Evolutionary conservation across 352 stramenopile genomes (phyloP), one percentile per base, ranked within the genome.

Genomic region (Globisporangium iwayamae): DNA sequence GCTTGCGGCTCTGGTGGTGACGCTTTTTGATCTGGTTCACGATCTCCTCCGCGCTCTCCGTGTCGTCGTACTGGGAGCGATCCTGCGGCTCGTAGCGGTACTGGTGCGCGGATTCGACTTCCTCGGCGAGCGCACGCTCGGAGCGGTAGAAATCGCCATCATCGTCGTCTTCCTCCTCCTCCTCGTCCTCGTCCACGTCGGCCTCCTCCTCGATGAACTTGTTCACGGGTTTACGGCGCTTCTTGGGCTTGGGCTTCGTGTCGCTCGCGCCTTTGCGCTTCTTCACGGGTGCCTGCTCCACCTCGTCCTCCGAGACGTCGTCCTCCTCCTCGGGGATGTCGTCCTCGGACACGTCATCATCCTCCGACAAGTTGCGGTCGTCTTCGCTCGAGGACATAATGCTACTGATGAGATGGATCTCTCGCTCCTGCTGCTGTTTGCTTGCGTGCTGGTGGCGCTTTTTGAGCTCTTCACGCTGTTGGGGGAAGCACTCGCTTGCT

Each of bases 121-220:
- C 83, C 65, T 96, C 85, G 20, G 84, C 87, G 61, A 94, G 74
- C 48, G 75, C 78, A 28, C 87, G 84, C 65, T 96, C 87, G 13
- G 77, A 87, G 63, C 71, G 73, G 57, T 93, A 93, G 48, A 91
- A 90, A 54, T 88, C 86, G 30, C 83, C 82, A 22, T 81, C 72
- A 5, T 93, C 84, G 5, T 96, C 87, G 2, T 93, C 87, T 56
- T 96, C 87, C 52, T 94, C 87, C 38, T 94, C 85, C 11, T 93
- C 85, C 39, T 96, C 87, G 46, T 96, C 87, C 43, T 94, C 87
- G 45, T 94, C 87, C 28, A 94, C 87, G 56, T 96, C 87, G 43
- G 87, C 87, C 56, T 94, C 87, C 53, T 94, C 85, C 57, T 96
- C 87, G 54, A 96, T 96, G 68, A 96, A 96, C 69, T 91, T 96